A percentile compares a stretch with the other conserved stretches of the same genome.
Evolutionary conservation across 2,329 filamentous ascomycete species (phyloP).

Genomic region (Fusarium pseudonygamai): DNA sequence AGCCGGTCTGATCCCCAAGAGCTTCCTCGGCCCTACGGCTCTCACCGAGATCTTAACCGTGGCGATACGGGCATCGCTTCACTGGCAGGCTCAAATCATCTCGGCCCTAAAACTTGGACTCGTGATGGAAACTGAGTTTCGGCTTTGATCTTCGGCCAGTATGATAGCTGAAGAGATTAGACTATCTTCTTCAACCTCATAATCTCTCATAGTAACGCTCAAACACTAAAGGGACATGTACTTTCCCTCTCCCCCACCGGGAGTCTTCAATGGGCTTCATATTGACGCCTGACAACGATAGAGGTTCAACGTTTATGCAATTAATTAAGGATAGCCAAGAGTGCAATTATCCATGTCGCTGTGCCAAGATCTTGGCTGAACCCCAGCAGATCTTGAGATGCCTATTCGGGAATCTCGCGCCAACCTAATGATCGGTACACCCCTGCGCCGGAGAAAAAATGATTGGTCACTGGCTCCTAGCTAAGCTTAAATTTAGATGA

Average conservation of each 20-base stretch:
- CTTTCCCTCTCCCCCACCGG: background rate
- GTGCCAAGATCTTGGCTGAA: constrained; percentile 21
- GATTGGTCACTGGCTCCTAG: background rate
- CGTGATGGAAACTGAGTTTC: background rate
- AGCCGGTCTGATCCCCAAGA: no score
- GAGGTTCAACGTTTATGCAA: background rate
- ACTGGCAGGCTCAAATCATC: background rate
- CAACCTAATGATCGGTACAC: background rate
- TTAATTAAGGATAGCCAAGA: background rate
- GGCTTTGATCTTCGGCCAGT: background rate
- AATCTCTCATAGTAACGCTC: no score
- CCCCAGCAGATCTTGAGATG: background rate
- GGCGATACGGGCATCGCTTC: background rate
- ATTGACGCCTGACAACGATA: background rate
- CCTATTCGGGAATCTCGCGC: background rate
- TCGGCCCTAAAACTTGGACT: background rate
- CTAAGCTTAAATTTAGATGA: constrained; percentile 1
- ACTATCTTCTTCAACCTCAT: background rate
- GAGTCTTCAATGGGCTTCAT: no score
- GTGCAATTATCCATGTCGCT: background rate
- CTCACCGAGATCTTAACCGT: background rate
- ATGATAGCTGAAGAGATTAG: background rate
- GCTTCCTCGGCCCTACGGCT: background rate
- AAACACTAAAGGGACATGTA: background rate
- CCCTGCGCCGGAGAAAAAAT: background rate